Conservation (phyloP, 2,329 filamentous ascomycete species). For the Stenocarpella maydis region DNA sequence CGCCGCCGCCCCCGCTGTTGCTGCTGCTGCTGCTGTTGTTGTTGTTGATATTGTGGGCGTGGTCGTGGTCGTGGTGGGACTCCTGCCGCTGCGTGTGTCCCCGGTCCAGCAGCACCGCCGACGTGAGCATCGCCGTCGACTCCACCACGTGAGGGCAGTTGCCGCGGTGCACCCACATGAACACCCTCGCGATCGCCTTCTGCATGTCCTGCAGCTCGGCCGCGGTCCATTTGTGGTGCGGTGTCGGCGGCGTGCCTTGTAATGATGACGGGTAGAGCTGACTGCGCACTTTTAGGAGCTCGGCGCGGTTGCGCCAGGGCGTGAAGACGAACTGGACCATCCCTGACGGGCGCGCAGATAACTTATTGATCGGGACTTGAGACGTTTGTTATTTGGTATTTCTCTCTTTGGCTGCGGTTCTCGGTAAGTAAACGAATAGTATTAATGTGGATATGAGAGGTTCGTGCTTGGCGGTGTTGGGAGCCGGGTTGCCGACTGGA, state of each 20-base stretch:
- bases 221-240: slow-evolving; percentile 10
- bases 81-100: slow-evolving; percentile 35
- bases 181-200: slow-evolving; percentile 64
- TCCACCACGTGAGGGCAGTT: slow-evolving; percentile 82
- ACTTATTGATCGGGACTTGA: not conserved
- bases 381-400: not conserved
- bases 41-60: too few species aligned
- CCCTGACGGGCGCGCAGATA: slow-evolving; percentile 34
- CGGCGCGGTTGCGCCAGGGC: slow-evolving; percentile 72
- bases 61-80: not conserved
- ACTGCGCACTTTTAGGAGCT: slow-evolving; percentile 71
- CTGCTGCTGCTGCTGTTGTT: too few species aligned
- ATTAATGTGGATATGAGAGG: not conserved
- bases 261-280: slow-evolving; percentile 65
- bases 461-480: not conserved
- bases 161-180: slow-evolving; percentile 76
- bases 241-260: slow-evolving; percentile 19
- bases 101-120: slow-evolving; percentile 73
- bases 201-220: slow-evolving; percentile 38
- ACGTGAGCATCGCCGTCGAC: slow-evolving; percentile 76
- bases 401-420: not conserved
- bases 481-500: too few species aligned
- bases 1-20: too few species aligned
- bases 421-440: not conserved
- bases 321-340: slow-evolving; percentile 79